Percentiles rank a stretch among this genome's conserved stretches.
Evolutionary conservation across 306 rosid genomes (phyloP).

Genomic region (Herpetospermum pedunculosum): DNA sequence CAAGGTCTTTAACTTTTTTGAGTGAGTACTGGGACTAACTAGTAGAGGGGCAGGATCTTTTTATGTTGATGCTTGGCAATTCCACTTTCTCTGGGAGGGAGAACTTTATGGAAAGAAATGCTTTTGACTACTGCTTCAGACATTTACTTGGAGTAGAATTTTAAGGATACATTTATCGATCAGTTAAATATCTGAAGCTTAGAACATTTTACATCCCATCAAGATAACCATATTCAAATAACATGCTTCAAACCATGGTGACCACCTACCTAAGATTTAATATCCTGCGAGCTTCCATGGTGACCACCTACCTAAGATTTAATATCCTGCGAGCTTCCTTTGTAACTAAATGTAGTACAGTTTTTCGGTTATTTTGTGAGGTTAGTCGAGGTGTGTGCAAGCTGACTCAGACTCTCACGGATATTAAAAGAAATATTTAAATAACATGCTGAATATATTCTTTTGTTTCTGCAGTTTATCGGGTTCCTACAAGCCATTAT

Average conservation of each 20-base stretch:
- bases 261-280: too few relatives aligned
- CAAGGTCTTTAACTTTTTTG: not conserved
- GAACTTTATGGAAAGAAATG: not conserved
- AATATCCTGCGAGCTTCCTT: too few relatives aligned
- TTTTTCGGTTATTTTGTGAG: too few relatives aligned
- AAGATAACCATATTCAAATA: not conserved
- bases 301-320: too few relatives aligned
- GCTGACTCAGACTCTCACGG: too few relatives aligned
- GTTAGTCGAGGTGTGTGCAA: too few relatives aligned
- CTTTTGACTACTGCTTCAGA: not conserved
- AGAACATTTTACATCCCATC: not conserved
- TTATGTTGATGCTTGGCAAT: not conserved
- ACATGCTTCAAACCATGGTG: too few relatives aligned
- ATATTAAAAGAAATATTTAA: too few relatives aligned
- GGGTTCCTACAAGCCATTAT: conserved; percentile 49
- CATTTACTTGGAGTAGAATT: not conserved
- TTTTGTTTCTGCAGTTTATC: conserved; percentile 39
- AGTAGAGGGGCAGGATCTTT: not conserved
- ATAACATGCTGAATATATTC: not conserved
- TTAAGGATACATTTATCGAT: not conserved
- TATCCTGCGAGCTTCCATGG: too few relatives aligned
- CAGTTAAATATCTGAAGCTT: not conserved
- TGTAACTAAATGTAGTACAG: too few relatives aligned
- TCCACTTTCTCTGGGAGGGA: not conserved
- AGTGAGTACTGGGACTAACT: not conserved